phyloP scores from a whole-genome alignment of 108 stramenopile species.

The Seminavis robusta region DNA sequence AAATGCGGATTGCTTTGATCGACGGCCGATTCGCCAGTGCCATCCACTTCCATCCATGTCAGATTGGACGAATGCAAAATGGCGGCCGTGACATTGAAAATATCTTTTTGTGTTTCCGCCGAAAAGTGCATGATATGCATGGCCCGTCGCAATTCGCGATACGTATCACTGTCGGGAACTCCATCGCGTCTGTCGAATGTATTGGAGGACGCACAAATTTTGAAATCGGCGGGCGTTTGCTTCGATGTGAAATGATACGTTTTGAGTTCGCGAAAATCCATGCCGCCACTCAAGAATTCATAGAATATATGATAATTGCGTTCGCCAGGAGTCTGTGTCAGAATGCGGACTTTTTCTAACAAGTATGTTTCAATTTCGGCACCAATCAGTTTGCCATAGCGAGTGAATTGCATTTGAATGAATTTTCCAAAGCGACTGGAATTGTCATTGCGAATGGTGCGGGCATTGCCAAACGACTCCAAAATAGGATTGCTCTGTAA shows the following conservation, averaged over 20 bases:
- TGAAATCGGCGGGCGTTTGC: conserved; percentile 46
- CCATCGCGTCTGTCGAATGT: conserved; percentile 64
- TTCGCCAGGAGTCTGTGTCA: conserved; percentile 61
- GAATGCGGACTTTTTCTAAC: conserved; percentile 72
- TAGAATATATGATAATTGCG: conserved; percentile 94
- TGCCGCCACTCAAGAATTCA: conserved; percentile 50
- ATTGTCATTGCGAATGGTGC: conserved; percentile 90
- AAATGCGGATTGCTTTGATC: conserved; percentile 40
- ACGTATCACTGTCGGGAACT: conserved; percentile 52
- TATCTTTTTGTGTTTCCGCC: conserved; percentile 34
- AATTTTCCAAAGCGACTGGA: conserved; percentile 72
- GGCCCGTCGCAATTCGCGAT: conserved; percentile 30
- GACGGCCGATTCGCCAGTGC: conserved; percentile 33
- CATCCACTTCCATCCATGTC: conserved; percentile 32
- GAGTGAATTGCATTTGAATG: conserved; percentile 48
- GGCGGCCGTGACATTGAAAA: conserved; percentile 58
- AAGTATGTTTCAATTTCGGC: conserved; percentile 82
- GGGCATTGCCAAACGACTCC: conserved; percentile 94
- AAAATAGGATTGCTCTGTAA: conserved; percentile 87
- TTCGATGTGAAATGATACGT: no score
- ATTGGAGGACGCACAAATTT: conserved; percentile 40
- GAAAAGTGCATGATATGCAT: conserved; percentile 49
- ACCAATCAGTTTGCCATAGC: conserved; percentile 39
- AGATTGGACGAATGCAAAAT: conserved; percentile 74
- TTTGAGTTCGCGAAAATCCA: conserved; percentile 23